Evolutionary conservation across 208 protist species (phyloP), one percentile per base, ranked within the genome.

Genomic region (Naegleria fowleri): DNA sequence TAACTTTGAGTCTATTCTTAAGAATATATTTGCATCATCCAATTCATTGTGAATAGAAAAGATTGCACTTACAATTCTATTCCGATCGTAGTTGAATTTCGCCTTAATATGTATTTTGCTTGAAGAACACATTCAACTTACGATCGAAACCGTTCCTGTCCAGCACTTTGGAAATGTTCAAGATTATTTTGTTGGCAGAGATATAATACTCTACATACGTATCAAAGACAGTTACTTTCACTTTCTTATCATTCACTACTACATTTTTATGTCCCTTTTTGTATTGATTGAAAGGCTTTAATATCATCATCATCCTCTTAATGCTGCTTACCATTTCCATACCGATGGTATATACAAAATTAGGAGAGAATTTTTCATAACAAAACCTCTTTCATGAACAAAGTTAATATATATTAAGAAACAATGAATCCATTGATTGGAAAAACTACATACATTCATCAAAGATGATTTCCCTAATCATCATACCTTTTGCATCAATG

Each of bases 61-160:
- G n/a, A n/a, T n/a, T 48, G 43, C 43, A 48, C 43, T 48, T 48
- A 48, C 43, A 48, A 48, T 48, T 48, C 43, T 48, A 48, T 48
- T 48, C 1, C 43, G 43, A n/a, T n/a, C n/a, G n/a, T n/a, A n/a
- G n/a, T n/a, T n/a, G n/a, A n/a, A n/a, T n/a, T n/a, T n/a, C 43
- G 43, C 55, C 55, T 29, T 67, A 29, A 67, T 67, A 15, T 19
- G 51, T 58, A 58, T 58, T 58, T 5, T 5, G 9, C 51, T 58
- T 58, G 51, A 19, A 19, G 5, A 19, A 19, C 51, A 58, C n/a
- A 58, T 79, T 7, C 9, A 36, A 79, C 67, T 79, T 79, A 79
- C 67, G 19, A 79, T 79, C 67, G 29, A 36, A 79, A 79, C n/a
- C 67, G 67, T 79, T 79, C 67, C n/a, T 79, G 67, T 79, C 67